A percentile compares a stretch with the other conserved stretches of the same genome.
phyloP scores from a whole-genome alignment of 2,329 filamentous ascomycete genomes.

The Fusarium sp. region DNA sequence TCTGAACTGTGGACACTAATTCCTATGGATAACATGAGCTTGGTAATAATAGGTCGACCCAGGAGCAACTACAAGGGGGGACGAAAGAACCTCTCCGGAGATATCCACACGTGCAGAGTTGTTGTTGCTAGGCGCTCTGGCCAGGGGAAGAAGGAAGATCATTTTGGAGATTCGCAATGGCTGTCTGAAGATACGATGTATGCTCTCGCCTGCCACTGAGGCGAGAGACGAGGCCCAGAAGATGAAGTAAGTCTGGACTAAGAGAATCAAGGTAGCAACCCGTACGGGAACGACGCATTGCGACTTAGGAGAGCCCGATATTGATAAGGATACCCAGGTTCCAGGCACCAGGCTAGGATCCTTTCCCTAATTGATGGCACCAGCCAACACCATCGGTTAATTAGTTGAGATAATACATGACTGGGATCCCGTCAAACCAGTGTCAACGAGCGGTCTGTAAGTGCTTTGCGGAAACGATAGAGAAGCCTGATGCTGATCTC shows the following conservation, averaged over 20 bases:
- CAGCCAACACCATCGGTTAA: constrained; percentile 11
- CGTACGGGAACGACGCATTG: constrained; percentile 33
- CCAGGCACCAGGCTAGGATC: constrained; percentile 2
- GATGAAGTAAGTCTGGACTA: constrained; percentile 23
- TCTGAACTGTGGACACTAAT: background rate
- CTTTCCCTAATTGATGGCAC: constrained; percentile 9
- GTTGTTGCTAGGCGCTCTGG: constrained; percentile 11
- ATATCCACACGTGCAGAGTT: constrained; percentile 8
- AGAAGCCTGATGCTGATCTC: constrained; percentile 8
- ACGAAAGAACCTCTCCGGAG: constrained; percentile 2
- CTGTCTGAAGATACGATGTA: constrained; percentile 14
- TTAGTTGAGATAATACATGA: constrained; percentile 29
- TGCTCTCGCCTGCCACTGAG: constrained; percentile 24
- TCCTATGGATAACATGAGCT: background rate
- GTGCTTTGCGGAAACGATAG: background rate
- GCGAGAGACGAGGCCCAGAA: constrained; percentile 28
- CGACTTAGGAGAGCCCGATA: constrained; percentile 20
- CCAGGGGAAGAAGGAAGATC: constrained; percentile 34
- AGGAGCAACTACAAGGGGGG: constrained; percentile 2
- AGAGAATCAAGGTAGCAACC: constrained; percentile 29
- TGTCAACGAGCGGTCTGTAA: constrained; percentile 22
- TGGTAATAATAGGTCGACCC: background rate
- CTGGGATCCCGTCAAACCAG: constrained; percentile 10
- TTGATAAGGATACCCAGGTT: constrained; percentile 17
- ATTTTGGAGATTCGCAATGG: constrained; percentile 34